Evolutionary conservation across 148 eudicot genomes (phyloP).

Genomic region (Chenopodium formosanum): DNA sequence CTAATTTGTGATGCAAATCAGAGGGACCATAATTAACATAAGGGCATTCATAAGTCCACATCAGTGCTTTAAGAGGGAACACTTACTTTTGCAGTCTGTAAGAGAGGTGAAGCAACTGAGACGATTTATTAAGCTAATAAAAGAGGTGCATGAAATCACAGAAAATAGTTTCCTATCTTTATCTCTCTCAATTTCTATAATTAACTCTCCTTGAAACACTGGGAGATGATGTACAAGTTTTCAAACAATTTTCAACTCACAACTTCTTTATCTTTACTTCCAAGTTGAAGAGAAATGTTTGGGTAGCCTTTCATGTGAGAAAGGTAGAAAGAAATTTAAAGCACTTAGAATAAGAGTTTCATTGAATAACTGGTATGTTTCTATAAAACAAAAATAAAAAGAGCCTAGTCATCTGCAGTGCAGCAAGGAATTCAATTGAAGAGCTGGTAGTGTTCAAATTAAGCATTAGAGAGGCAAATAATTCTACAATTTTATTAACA

Average conservation of each 20-base stretch:
- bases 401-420: background rate
- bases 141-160: background rate
- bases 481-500: background rate
- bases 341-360: background rate
- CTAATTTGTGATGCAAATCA: background rate
- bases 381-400: background rate
- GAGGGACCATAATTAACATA: conserved; percentile 7
- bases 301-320: background rate
- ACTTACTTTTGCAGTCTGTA: conserved; percentile 9
- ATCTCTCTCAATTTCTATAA: background rate
- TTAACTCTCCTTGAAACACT: background rate
- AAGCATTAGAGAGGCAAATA: background rate
- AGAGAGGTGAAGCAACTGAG: background rate
- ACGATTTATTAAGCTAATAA: background rate
- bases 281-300: background rate
- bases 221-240: background rate
- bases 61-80: conserved; percentile 6
- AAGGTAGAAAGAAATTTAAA: background rate
- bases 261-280: background rate
- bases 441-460: background rate
- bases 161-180: background rate
- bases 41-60: conserved; percentile 5
- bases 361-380: background rate
- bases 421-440: background rate
- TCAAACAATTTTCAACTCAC: background rate